These are phyloP conservation scores for Trametes coccinea DNA, from an alignment of 768 basidiomycete species.

Conservation along the genomic window DNA sequence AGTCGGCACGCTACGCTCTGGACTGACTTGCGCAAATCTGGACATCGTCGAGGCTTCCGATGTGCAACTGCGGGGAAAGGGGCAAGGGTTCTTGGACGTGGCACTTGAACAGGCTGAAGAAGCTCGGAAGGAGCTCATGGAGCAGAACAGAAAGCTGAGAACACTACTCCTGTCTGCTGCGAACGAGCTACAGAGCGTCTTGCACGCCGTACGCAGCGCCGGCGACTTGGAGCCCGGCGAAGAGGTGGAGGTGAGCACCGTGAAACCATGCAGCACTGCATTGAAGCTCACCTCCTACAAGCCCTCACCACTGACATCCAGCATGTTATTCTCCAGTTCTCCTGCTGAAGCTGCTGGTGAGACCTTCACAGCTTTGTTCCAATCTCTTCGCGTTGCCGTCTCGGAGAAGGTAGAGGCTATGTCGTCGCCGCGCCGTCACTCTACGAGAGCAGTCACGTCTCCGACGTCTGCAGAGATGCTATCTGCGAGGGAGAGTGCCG, in stretches of 20 bases:
- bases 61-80: constrained; percentile 43
- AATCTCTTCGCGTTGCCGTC: constrained; percentile 28
- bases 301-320: constrained; percentile 28
- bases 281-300: constrained; percentile 30
- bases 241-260: constrained; percentile 40
- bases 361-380: constrained; percentile 28
- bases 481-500: constrained; percentile 24
- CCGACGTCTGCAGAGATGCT: background rate
- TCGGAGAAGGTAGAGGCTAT: constrained; percentile 7
- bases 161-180: constrained; percentile 59
- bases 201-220: constrained; percentile 46
- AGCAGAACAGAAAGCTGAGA: constrained; percentile 66
- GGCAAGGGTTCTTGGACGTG: constrained; percentile 58
- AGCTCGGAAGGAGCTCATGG: constrained; percentile 56
- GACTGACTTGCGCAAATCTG: constrained; percentile 32
- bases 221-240: constrained; percentile 44
- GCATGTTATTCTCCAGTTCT: constrained; percentile 31
- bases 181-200: constrained; percentile 61
- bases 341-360: constrained; percentile 29
- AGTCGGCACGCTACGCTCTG: constrained; percentile 47
- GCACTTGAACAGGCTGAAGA: constrained; percentile 75
- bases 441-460: constrained; percentile 11
- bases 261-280: background rate
- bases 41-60: constrained; percentile 40
- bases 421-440: constrained; percentile 1